Percentiles rank a stretch among this genome's conserved stretches.
These are phyloP conservation scores for Pythium diclinum DNA, from an alignment of 352 stramenopile species.

Conservation along the genomic window DNA sequence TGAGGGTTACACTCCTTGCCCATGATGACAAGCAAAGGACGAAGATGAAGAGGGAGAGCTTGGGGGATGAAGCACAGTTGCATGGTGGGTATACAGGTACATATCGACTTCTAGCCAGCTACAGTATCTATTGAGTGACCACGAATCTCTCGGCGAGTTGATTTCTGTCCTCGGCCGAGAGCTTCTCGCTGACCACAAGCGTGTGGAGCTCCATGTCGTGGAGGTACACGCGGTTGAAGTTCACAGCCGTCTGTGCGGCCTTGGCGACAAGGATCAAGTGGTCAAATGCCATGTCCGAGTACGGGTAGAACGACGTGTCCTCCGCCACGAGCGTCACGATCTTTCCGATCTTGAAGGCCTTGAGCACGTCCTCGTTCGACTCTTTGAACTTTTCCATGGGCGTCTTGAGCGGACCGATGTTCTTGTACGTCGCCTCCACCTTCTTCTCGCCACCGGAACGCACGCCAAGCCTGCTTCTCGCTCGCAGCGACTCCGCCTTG, in stretches of 20 bases:
- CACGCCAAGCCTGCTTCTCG: conserved; percentile 55
- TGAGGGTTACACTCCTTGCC: neutral
- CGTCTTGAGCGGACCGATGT: conserved; percentile 67
- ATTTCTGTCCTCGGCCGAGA: conserved; percentile 35
- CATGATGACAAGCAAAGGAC: neutral
- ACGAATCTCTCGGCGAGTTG: conserved; percentile 34
- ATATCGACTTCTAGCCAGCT: neutral
- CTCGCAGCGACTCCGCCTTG: conserved; percentile 47
- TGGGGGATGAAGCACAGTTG: neutral
- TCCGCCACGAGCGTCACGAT: conserved; percentile 58
- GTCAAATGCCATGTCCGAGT: conserved; percentile 45
- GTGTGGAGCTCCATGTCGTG: conserved; percentile 42
- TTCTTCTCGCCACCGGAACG: conserved; percentile 51
- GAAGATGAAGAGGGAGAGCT: neutral
- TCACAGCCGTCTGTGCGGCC: conserved; percentile 34
- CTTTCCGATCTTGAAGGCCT: conserved; percentile 60
- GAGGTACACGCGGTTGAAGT: conserved; percentile 48
- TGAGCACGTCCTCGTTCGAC: conserved; percentile 54
- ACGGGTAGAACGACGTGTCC: conserved; percentile 65
- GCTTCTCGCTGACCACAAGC: conserved; percentile 49
- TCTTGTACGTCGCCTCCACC: conserved; percentile 48
- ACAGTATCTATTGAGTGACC: conserved; percentile 7
- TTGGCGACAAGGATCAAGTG: conserved; percentile 68
- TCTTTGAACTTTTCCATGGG: conserved; percentile 66
- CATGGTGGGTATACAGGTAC: conserved; percentile 1